Evolutionary conservation across 2,329 filamentous ascomycete genomes (phyloP).

Genomic region (Aspergillus costaricaensis): DNA sequence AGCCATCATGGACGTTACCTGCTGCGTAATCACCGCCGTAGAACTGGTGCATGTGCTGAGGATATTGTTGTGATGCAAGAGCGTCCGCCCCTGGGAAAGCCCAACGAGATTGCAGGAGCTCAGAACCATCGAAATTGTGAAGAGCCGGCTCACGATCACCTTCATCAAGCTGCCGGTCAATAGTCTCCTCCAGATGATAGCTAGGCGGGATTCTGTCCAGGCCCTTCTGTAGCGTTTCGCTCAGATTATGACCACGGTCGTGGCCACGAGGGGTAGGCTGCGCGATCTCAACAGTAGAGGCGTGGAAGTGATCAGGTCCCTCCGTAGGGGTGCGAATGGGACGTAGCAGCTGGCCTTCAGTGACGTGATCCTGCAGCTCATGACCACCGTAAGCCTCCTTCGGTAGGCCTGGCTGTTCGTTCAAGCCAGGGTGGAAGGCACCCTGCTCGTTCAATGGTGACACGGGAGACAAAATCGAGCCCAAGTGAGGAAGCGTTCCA

Average conservation of each 20-base stretch:
- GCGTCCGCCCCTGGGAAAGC: conserved; percentile 36
- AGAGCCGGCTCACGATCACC: conserved; percentile 58
- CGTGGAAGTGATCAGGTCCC: conserved; percentile 44
- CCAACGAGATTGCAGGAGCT: conserved; percentile 40
- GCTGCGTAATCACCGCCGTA: conserved; percentile 37
- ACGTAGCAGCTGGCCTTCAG: conserved; percentile 28
- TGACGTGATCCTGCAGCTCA: conserved; percentile 30
- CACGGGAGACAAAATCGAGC: conserved; percentile 61
- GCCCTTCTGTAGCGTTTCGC: conserved; percentile 76
- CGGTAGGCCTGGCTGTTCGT: conserved; percentile 19
- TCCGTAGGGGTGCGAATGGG: conserved; percentile 35
- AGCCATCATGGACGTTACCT: conserved; percentile 52
- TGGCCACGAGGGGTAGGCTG: conserved; percentile 63
- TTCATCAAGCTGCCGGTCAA: conserved; percentile 76
- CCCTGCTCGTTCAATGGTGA: conserved; percentile 62
- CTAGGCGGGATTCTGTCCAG: conserved; percentile 68
- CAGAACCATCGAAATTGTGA: conserved; percentile 29
- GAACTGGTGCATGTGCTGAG: conserved; percentile 36
- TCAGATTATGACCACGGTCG: conserved; percentile 66
- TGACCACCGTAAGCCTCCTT: conserved; percentile 32
- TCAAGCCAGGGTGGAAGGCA: conserved; percentile 36
- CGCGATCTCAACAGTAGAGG: conserved; percentile 54
- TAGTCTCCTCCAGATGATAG: conserved; percentile 78
- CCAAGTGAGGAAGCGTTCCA: conserved; percentile 45
- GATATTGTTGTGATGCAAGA: conserved; percentile 26